Conservation (phyloP, 1,139 yeast species). For the Meyerozyma guilliermondii region DNA sequence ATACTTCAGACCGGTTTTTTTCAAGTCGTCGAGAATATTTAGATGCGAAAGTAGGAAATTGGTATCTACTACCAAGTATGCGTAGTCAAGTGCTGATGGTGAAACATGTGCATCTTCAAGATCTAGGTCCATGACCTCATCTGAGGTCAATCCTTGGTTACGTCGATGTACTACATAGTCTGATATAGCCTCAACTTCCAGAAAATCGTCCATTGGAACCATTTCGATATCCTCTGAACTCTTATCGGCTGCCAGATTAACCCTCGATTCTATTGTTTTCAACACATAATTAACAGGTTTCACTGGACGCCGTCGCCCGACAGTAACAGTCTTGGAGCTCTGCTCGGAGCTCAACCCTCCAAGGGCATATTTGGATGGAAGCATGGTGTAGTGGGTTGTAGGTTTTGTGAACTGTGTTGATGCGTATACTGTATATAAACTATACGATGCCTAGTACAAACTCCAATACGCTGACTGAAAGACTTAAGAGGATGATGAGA, state of each 20-base stretch:
- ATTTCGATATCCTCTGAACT: constrained; percentile 38
- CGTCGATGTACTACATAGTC: constrained; percentile 23
- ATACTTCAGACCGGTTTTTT: constrained; percentile 31
- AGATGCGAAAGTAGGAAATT: constrained; percentile 71
- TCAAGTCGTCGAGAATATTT: constrained; percentile 46
- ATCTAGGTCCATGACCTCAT: not conserved
- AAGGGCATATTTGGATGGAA: constrained; percentile 45
- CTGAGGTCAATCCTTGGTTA: not conserved
- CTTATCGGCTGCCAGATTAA: constrained; percentile 22
- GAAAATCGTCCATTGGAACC: constrained; percentile 45
- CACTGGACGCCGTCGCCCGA: constrained; percentile 18
- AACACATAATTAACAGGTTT: constrained; percentile 23
- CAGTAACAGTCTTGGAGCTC: constrained; percentile 25
- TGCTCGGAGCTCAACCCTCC: constrained; percentile 31
- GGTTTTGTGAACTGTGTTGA: not conserved
- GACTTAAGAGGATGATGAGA: constrained; percentile 71
- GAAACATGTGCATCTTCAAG: not conserved
- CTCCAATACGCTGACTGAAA: constrained; percentile 55
- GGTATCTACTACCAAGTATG: constrained; percentile 61
- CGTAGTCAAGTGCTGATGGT: not conserved
- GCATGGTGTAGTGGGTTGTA: constrained; percentile 4
- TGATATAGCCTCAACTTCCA: constrained; percentile 43
- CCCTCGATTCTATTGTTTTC: constrained; percentile 28
- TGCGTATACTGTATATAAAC: constrained; percentile 1
- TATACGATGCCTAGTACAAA: constrained; percentile 32